Evolutionary conservation across 148 eudicot species (phyloP).

Genomic region (Limonium bicolor): DNA sequence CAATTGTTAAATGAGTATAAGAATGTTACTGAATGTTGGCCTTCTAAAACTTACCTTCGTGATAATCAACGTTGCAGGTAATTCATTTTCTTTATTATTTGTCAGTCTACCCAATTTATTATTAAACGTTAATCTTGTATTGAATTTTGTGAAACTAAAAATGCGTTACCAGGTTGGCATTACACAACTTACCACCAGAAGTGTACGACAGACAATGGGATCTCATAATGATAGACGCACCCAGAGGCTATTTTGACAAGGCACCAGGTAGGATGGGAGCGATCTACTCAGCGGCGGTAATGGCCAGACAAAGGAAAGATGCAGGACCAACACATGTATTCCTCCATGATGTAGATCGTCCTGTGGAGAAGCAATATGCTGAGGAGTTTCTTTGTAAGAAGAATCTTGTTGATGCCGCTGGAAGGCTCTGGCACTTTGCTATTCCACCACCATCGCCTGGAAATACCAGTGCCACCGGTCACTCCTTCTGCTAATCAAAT

Average conservation of each 20-base stretch:
- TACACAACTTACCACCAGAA: conserved; percentile 19
- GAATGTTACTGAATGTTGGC: too few relatives aligned
- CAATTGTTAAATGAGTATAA: too few relatives aligned
- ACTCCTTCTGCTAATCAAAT: too few relatives aligned
- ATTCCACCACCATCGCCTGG: too few relatives aligned
- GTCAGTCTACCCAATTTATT: too few relatives aligned
- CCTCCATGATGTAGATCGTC: conserved; percentile 32
- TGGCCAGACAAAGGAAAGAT: conserved; percentile 28
- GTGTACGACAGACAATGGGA: conserved; percentile 41
- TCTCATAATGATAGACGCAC: conserved; percentile 42
- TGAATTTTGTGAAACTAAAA: too few relatives aligned
- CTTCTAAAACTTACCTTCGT: too few relatives aligned
- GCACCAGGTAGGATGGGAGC: conserved; percentile 44
- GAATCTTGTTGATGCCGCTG: conserved; percentile 25
- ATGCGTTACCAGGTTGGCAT: background rate
- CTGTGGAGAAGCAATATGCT: conserved; percentile 32
- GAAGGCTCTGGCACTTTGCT: conserved; percentile 40
- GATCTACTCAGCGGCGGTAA: conserved; percentile 33
- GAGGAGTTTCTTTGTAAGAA: conserved; percentile 32
- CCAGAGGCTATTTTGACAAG: conserved; percentile 22
- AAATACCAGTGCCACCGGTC: too few relatives aligned
- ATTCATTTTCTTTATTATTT: too few relatives aligned
- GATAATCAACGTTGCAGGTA: too few relatives aligned
- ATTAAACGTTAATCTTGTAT: too few relatives aligned
- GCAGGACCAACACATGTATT: conserved; percentile 34